Evolutionary conservation across 352 stramenopile species (phyloP), one percentile per base, ranked within the genome.

Genomic region (Phytophthora pluvialis): DNA sequence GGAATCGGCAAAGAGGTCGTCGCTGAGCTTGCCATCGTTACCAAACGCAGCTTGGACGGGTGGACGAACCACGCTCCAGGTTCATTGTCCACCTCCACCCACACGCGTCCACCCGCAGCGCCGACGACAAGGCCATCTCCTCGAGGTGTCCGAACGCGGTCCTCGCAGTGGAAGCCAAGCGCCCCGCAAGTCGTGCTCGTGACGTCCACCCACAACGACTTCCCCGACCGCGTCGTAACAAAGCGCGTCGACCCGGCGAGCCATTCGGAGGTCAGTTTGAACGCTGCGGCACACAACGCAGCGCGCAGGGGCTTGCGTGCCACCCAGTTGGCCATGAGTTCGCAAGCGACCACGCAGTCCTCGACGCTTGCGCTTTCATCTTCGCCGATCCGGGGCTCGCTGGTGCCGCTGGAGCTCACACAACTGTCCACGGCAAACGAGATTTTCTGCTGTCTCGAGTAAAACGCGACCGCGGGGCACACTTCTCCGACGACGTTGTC

Each of bases 401-500:
- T 56, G n/a, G 13, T 50, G 5, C 28, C 44, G 38, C 44, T 67
- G 26, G 13, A 39, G 16, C 60, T 70, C 1, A 61, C 28, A 42
- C 46, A 72, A 46, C 60, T 80, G 15, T 67, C 68, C 16, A 60
- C 56, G 3, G 78, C 52, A 21, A 97, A 71, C 0, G 74, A 85
- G 1, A 97, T 78, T 35, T 90, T 85, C 65, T 97, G 91, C 26
- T 94, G 78, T 3, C 89, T 77, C 21, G 94, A 98, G 69, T 98
- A 98, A 40, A 98, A 98, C 0, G 95, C 87, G 3, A 98, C 82
- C 2, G 94, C 95, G 0, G 95, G 94, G 50, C 84, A 98, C 5
- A 98, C 77, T 47, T 94, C 82, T 2, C 93, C 95, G 1, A 91
- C 70, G 18, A 98, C 64, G 51, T 96, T 95, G n/a, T 97, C 89